Percentiles rank a stretch among this genome's conserved stretches.
Evolutionary conservation across 1,284 basidiomycete genomes (phyloP).

Genomic region (Leccinum pachyderme): DNA sequence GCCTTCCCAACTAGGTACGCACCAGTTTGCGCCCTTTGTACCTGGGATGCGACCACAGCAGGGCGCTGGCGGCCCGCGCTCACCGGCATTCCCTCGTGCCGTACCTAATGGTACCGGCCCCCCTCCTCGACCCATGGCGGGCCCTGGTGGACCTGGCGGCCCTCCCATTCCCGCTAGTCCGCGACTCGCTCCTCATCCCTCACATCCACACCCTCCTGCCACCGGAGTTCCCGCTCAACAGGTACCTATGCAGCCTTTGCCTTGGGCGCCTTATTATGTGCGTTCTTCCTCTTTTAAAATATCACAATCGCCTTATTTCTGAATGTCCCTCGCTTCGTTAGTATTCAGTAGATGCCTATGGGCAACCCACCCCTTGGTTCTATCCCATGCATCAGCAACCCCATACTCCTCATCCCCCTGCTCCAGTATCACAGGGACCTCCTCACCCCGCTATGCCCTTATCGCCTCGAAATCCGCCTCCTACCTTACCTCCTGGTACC

Average conservation of each 20-base stretch:
- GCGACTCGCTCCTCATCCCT: conserved; percentile 56
- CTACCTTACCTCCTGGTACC: conserved; percentile 56
- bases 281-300: conserved; percentile 32
- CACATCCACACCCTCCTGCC: conserved; percentile 50
- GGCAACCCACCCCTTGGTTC: conserved; percentile 26
- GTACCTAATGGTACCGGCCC: conserved; percentile 61
- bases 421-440: conserved; percentile 35
- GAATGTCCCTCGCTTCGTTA: conserved; percentile 17
- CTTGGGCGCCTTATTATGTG: conserved; percentile 42
- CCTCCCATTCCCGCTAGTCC: conserved; percentile 58
- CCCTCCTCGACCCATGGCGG: conserved; percentile 53
- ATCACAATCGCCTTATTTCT: conserved; percentile 16
- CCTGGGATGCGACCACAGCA: conserved; percentile 42
- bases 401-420: conserved; percentile 32
- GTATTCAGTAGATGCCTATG: conserved; percentile 27
- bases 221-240: conserved; percentile 43
- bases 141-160: conserved; percentile 50
- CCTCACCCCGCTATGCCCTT: conserved; percentile 49
- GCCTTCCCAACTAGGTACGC: conserved; percentile 45
- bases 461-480: conserved; percentile 62
- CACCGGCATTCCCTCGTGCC: conserved; percentile 60
- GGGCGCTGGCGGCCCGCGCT: conserved; percentile 54
- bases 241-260: conserved; percentile 38
- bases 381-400: conserved; percentile 42
- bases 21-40: conserved; percentile 46